These are phyloP conservation scores for Debaryomyces maramus DNA, from an alignment of 805 yeast genomes.

Conservation along the genomic window DNA sequence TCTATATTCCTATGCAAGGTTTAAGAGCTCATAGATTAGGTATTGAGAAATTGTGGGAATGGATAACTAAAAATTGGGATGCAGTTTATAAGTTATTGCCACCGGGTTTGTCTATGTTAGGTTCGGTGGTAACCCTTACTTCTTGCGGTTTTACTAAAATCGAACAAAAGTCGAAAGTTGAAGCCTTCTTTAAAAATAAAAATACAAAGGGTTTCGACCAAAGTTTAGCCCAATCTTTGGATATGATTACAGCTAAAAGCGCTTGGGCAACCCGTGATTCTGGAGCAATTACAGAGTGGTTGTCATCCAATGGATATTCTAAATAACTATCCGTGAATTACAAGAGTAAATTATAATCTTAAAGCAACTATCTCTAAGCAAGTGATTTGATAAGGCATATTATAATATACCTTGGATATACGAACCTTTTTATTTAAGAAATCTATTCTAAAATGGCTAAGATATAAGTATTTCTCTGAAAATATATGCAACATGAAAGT, in stretches of 20 bases:
- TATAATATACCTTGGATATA: no score
- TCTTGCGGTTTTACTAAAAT: slow-evolving; percentile 61
- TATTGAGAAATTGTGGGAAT: slow-evolving; percentile 66
- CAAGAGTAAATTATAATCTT: slow-evolving; percentile 1
- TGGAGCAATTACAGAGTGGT: slow-evolving; percentile 48
- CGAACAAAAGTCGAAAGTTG: slow-evolving; percentile 52
- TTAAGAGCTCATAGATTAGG: slow-evolving; percentile 64
- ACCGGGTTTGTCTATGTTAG: slow-evolving; percentile 77
- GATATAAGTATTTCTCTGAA: slow-evolving; percentile 20
- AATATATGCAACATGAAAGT: slow-evolving; percentile 44
- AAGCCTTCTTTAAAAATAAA: slow-evolving; percentile 50
- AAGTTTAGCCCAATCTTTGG: slow-evolving; percentile 64
- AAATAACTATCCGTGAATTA: slow-evolving; percentile 11
- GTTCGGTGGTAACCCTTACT: slow-evolving; percentile 64
- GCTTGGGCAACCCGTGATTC: slow-evolving; percentile 61
- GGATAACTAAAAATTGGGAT: slow-evolving; percentile 77
- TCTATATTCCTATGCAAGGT: slow-evolving; percentile 75
- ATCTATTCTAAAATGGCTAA: no score
- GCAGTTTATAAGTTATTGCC: slow-evolving; percentile 66
- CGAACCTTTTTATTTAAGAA: no score
- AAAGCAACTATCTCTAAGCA: no score
- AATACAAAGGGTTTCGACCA: slow-evolving; percentile 65
- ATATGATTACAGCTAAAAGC: slow-evolving; percentile 54
- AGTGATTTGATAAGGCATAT: no score
- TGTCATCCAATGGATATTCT: slow-evolving; percentile 36